Conservation (phyloP, 2,329 filamentous ascomycete genomes). For the Aspergillus sp. region DNA sequence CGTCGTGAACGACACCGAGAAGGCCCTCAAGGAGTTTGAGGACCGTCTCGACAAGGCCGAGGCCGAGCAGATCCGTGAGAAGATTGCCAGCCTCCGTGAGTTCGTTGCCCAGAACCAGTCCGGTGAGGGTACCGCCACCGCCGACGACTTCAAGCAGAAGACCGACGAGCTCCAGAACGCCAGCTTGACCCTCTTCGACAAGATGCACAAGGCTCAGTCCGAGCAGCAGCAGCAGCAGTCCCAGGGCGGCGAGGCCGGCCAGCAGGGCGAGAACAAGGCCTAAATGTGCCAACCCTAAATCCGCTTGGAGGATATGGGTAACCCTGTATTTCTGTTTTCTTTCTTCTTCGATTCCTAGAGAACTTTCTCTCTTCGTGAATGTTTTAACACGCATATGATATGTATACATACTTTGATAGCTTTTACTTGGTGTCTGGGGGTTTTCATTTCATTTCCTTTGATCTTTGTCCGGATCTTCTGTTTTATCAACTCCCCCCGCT, state of each 20-base stretch:
- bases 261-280: conserved; percentile 67
- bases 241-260: conserved; percentile 45
- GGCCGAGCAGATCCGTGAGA: conserved; percentile 89
- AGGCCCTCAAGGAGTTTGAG: conserved; percentile 93
- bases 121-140: conserved; percentile 81
- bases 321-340: conserved; percentile 23
- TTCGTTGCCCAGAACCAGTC: conserved; percentile 92
- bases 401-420: conserved; percentile 39
- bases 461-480: conserved; percentile 12
- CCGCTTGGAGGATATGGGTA: conserved; percentile 12
- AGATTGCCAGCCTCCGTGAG: conserved; percentile 82
- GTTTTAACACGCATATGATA: conserved; percentile 32
- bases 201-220: conserved; percentile 95
- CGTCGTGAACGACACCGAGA: conserved; percentile 96
- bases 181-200: conserved; percentile 95
- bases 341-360: conserved; percentile 22
- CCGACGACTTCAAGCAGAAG: conserved; percentile 96
- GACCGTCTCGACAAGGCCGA: conserved; percentile 97
- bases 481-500: conserved; percentile 9
- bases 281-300: conserved; percentile 38
- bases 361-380: conserved; percentile 25
- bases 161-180: conserved; percentile 96
- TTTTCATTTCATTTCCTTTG: conserved; percentile 27
- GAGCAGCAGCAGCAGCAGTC: conserved; percentile 61
- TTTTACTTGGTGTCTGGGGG: conserved; percentile 39